Percentiles rank a stretch among this genome's conserved stretches.
These are phyloP conservation scores for Colletotrichum phormii DNA, from an alignment of 2,329 filamentous ascomycete species.

Conservation along the genomic window DNA sequence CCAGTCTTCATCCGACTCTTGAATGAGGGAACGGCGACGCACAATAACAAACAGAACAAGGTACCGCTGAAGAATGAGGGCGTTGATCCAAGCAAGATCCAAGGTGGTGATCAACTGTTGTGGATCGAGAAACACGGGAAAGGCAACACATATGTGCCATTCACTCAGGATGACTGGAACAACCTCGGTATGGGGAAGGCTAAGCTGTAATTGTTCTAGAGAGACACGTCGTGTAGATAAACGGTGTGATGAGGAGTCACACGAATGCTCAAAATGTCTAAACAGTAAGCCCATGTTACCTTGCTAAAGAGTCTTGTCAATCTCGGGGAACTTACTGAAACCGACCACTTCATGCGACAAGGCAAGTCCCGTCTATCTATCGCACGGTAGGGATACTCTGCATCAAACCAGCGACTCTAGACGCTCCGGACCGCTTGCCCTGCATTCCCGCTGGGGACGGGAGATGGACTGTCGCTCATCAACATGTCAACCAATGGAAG, in stretches of 20 bases:
- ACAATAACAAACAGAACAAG: conserved; percentile 87
- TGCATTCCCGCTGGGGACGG: neutral
- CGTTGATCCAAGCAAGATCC: conserved; percentile 22
- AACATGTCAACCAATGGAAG: neutral
- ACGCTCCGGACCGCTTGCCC: neutral
- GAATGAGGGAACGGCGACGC: conserved; percentile 67
- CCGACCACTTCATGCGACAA: neutral
- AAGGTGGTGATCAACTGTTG: conserved; percentile 54
- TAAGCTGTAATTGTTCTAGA: conserved; percentile 13
- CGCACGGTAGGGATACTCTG: neutral
- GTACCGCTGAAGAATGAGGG: conserved; percentile 63
- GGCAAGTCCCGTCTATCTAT: no score
- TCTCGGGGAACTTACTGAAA: neutral
- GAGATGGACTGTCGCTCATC: neutral
- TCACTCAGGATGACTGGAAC: conserved; percentile 68
- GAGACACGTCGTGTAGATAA: neutral
- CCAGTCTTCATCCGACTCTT: conserved; percentile 76
- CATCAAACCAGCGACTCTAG: no score
- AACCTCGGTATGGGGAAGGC: conserved; percentile 19
- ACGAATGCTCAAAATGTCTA: neutral
- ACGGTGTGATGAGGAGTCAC: neutral
- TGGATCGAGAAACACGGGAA: conserved; percentile 67
- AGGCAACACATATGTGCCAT: conserved; percentile 67
- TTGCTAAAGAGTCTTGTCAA: neutral
- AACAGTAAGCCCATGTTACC: neutral